Percentiles rank a stretch among this genome's conserved stretches.
Evolutionary conservation across 306 rosid species (phyloP).

Genomic region (Inga leiocalycina): DNA sequence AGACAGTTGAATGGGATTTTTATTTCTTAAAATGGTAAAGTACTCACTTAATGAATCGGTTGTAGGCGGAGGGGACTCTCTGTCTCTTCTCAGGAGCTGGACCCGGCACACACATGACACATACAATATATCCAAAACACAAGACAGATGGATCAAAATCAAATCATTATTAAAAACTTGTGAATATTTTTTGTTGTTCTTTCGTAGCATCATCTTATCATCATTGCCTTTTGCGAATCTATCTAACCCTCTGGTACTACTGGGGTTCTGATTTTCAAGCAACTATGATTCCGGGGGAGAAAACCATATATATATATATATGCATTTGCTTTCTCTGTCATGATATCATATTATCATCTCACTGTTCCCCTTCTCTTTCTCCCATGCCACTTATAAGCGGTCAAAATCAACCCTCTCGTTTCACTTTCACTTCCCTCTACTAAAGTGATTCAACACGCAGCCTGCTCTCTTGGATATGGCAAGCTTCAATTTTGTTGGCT

Average conservation of each 20-base stretch:
- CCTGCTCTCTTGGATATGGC: background rate
- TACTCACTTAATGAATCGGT: conserved; percentile 96
- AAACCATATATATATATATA: background rate
- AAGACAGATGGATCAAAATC: conserved; percentile 37
- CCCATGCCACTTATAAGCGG: conserved; percentile 11
- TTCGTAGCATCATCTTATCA: conserved; percentile 27
- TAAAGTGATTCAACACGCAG: background rate
- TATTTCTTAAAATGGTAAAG: background rate
- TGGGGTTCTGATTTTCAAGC: conserved; percentile 23
- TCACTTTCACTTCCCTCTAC: conserved; percentile 3
- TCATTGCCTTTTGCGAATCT: conserved; percentile 30
- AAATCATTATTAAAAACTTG: conserved; percentile 6
- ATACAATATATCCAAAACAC: background rate
- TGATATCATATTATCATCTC: conserved; percentile 17
- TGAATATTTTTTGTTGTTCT: background rate
- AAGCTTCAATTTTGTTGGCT: background rate
- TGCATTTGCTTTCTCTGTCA: conserved; percentile 17
- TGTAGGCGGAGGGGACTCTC: conserved; percentile 99
- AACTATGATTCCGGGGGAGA: conserved; percentile 48
- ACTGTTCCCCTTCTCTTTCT: background rate
- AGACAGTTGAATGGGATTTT: background rate
- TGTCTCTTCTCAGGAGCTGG: conserved; percentile 99
- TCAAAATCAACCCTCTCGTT: conserved; percentile 11
- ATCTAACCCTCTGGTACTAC: conserved; percentile 26
- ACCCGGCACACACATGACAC: conserved; percentile 22